Evolutionary conservation across 441 rosid species (phyloP).

Genomic region (Pelargonium myrrhifolium): DNA sequence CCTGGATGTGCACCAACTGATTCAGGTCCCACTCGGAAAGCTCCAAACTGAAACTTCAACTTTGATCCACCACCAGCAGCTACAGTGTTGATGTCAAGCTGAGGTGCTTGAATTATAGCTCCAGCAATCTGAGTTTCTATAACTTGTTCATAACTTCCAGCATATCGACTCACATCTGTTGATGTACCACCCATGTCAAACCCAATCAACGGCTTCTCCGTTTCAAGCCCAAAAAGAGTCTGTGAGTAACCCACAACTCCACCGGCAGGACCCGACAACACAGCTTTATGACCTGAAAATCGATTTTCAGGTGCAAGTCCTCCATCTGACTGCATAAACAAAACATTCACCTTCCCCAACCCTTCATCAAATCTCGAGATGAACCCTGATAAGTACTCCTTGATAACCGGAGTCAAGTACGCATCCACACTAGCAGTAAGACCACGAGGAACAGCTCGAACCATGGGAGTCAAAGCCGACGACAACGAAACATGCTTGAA

Average conservation of each 20-base stretch:
- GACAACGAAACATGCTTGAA: constrained; percentile 85
- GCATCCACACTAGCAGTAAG: constrained; percentile 94
- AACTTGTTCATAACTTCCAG: constrained; percentile 89
- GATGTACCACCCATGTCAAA: constrained; percentile 99
- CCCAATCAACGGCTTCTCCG: constrained; percentile 87
- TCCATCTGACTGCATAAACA: constrained; percentile 97
- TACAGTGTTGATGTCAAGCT: constrained; percentile 89
- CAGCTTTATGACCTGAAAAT: constrained; percentile 95
- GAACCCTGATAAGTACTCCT: constrained; percentile 82
- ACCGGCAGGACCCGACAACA: constrained; percentile 94
- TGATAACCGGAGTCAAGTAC: constrained; percentile 80
- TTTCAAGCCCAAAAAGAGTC: constrained; percentile 86
- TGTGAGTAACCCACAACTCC: constrained; percentile 97
- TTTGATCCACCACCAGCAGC: constrained; percentile 99
- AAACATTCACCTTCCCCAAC: constrained; percentile 63
- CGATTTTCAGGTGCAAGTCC: constrained; percentile 87
- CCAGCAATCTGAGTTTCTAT: constrained; percentile 94
- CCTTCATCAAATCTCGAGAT: constrained; percentile 79
- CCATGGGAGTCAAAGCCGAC: constrained; percentile 88
- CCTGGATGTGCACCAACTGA: constrained; percentile 98
- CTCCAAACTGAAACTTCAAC: constrained; percentile 81
- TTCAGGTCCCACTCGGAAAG: constrained; percentile 87
- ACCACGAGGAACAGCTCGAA: constrained; percentile 95
- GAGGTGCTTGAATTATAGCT: constrained; percentile 91
- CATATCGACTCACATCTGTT: constrained; percentile 92